Conservation (phyloP, 2,329 filamentous ascomycete genomes). For the Aspergillus unguis region DNA sequence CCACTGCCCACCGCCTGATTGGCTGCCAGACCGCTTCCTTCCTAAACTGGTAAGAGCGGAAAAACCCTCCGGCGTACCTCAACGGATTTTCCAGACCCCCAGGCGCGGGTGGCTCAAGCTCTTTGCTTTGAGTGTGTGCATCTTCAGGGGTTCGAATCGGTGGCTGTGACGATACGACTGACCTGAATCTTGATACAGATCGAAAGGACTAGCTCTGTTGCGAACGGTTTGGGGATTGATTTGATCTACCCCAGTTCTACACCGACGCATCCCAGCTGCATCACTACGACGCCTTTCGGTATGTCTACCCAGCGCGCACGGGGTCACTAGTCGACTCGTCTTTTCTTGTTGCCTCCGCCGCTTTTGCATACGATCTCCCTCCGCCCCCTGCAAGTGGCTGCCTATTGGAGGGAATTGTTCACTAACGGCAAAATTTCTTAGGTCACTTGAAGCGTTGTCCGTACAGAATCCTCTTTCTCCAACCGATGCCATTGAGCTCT, state of each 20-base stretch:
- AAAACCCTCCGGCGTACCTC: slow-evolving; percentile 16
- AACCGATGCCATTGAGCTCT: slow-evolving; percentile 12
- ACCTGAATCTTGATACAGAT: background rate
- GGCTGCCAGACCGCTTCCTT: background rate
- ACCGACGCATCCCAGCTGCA: slow-evolving; percentile 3
- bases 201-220: slow-evolving; percentile 6
- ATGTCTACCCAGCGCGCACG: background rate
- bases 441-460: slow-evolving; percentile 1
- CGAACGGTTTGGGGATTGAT: slow-evolving; percentile 1
- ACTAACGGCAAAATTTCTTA: slow-evolving; percentile 4
- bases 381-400: background rate
- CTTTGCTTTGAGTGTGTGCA: slow-evolving; percentile 3
- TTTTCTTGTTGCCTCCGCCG: background rate
- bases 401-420: background rate
- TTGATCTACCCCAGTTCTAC: background rate
- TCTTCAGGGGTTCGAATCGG: slow-evolving; percentile 13
- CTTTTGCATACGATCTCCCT: background rate
- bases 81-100: background rate
- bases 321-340: background rate
- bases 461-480: background rate
- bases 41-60: slow-evolving; percentile 11
- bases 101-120: slow-evolving; percentile 13
- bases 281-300: background rate
- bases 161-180: slow-evolving; percentile 7
- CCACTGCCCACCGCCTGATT: slow-evolving; percentile 1